Base-by-base conservation (phyloP, 2,329 filamentous ascomycete genomes). In the Elsinoe necatrix region DNA sequence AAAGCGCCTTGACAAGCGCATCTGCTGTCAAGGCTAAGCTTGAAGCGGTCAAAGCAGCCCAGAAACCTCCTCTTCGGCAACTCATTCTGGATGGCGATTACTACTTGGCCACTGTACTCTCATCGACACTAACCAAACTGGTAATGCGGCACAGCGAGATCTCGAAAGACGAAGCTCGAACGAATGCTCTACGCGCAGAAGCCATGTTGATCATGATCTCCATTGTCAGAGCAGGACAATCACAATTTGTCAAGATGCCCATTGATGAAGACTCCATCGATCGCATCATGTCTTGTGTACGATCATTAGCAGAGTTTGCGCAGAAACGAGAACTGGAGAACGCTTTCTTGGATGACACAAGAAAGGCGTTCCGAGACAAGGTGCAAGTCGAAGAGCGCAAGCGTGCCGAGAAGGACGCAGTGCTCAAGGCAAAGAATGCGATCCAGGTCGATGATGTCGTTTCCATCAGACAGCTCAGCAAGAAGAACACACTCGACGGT, bases 201-300 rank as follows among this genome's bases (percentile, higher is more conserved):
- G 93, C 93, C 43, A 98, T 98, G 93, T 80, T 98, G 55, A 97
- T 98, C 69, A 95, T 97, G 91, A 95, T 98, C 65, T 97, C 93
- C 4, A 95, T 98, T 63, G 89, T 98, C 63, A 90, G 93, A 51
- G 93, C 96, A 59, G 93, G 93, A 39, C 93, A 98, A 73, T 97
- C 92, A n/a, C 89, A 95, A 62, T 98, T 98, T 64, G 93, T 95
- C 68, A 97, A 97, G 76, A 87, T 89, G 1, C 88, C 90, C 1
- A 97, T 98, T 62, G 93, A 98, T 61, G 93, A 98, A 70, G 93
- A 98, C 70, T 96, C 93, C 0, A 82, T 97, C n/a, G 93, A 98
- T 71, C 85, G 93, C 65, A 92, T 98, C 70, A 97, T 98, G 93
- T 90, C 89, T 37, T 97, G 92, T 68, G 89, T 98, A 29, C 85